A percentile compares a stretch with the other conserved stretches of the same genome.
These are phyloP conservation scores for Cnidoscolus chayamansa DNA, from an alignment of 441 rosid species.

Conservation along the genomic window DNA sequence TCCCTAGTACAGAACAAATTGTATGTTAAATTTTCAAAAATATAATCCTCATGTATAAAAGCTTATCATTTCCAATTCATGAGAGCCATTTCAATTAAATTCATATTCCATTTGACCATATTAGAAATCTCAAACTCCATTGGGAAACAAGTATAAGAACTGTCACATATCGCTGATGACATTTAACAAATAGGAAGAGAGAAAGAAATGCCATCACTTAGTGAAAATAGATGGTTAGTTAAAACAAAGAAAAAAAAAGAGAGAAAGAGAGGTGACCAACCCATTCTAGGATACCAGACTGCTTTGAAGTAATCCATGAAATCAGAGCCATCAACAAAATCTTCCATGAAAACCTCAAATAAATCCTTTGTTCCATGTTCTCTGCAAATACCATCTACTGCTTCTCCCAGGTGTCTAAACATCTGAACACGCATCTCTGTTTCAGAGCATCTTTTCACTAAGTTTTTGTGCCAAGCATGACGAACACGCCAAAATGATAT, in stretches of 20 bases:
- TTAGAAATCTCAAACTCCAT: neutral
- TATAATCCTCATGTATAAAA: neutral
- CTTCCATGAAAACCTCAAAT: slow-evolving; percentile 58
- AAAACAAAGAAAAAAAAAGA: neutral
- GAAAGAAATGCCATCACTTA: slow-evolving; percentile 4
- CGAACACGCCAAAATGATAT: slow-evolving; percentile 82
- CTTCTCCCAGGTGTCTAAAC: slow-evolving; percentile 54
- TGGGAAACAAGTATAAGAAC: neutral
- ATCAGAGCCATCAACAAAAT: slow-evolving; percentile 49
- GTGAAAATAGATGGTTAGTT: slow-evolving; percentile 3
- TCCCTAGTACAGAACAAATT: slow-evolving; percentile 39
- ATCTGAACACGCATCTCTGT: slow-evolving; percentile 52
- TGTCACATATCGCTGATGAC: neutral
- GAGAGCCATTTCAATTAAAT: neutral
- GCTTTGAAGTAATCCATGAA: slow-evolving; percentile 86
- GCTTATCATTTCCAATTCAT: neutral
- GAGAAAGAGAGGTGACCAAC: slow-evolving; percentile 29
- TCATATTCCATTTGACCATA: neutral
- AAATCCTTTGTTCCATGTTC: slow-evolving; percentile 44
- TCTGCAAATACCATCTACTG: slow-evolving; percentile 57
- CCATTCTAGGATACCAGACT: slow-evolving; percentile 74
- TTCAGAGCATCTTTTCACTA: slow-evolving; percentile 67
- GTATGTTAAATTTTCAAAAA: neutral
- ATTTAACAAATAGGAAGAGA: neutral
- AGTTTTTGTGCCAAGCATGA: slow-evolving; percentile 83